phyloP scores from a whole-genome alignment of 371 early-diverging fungal genomes.

The Syncephalastrum monosporum region DNA sequence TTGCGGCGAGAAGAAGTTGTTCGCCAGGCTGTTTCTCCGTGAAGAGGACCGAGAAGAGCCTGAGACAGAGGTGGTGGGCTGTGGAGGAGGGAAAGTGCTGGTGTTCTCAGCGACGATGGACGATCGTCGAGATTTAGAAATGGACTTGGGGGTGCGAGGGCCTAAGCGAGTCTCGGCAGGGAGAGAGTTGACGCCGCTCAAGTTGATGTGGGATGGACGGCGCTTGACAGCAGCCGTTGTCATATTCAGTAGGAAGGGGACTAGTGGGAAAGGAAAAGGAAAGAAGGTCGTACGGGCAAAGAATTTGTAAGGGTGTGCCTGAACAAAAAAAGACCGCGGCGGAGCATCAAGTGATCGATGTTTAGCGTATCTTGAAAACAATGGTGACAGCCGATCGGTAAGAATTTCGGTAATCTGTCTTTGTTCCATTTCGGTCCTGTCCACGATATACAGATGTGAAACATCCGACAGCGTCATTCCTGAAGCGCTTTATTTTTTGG shows the following conservation, averaged over 20 bases:
- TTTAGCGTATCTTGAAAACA: no score
- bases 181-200: slow-evolving; percentile 11
- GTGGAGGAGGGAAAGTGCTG: slow-evolving; percentile 4
- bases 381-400: no score
- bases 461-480: no score
- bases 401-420: no score
- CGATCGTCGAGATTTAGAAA: slow-evolving; percentile 34
- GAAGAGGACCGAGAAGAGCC: slow-evolving; percentile 9
- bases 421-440: no score
- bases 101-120: slow-evolving; percentile 31
- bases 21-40: slow-evolving; percentile 10
- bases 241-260: slow-evolving; percentile 6
- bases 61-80: background rate
- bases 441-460: no score
- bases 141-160: slow-evolving; percentile 37
- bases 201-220: slow-evolving; percentile 35
- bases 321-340: no score
- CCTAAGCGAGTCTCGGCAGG: slow-evolving; percentile 1
- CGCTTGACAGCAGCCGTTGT: slow-evolving; percentile 17
- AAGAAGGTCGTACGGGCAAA: slow-evolving; percentile 2
- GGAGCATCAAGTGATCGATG: no score
- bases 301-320: no score
- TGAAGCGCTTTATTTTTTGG: no score
- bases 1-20: slow-evolving; percentile 8
- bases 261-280: slow-evolving; percentile 6